These are phyloP conservation scores for Blastobotrys niveus DNA, from an alignment of 1,139 yeast genomes.

Conservation along the genomic window DNA sequence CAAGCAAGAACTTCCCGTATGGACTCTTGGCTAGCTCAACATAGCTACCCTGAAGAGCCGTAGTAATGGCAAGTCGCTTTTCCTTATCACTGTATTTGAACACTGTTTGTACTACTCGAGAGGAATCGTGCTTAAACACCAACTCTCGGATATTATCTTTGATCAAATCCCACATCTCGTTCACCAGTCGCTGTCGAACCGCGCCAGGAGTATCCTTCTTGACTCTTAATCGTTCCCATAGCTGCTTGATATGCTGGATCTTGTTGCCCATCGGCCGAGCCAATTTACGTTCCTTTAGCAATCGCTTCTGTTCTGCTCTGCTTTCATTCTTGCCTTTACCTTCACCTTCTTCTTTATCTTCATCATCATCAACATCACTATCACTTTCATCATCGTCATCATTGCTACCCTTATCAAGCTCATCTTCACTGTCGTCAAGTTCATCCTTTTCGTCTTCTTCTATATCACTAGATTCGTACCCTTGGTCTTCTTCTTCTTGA, in stretches of 20 bases:
- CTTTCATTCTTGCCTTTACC: conserved; percentile 42
- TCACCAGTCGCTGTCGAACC: conserved; percentile 70
- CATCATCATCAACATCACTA: conserved; percentile 28
- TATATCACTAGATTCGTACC: conserved; percentile 3
- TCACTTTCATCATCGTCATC: conserved; percentile 30
- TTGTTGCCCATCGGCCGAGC: conserved; percentile 80
- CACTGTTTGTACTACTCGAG: conserved; percentile 91
- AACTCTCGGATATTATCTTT: conserved; percentile 74
- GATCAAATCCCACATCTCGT: conserved; percentile 80
- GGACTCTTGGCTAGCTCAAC: conserved; percentile 85
- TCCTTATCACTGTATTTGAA: conserved; percentile 79
- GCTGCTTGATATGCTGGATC: conserved; percentile 74
- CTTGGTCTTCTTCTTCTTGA: conserved; percentile 2
- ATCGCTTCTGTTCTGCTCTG: conserved; percentile 77
- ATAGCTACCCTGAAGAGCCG: conserved; percentile 66
- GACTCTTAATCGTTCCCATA: conserved; percentile 91
- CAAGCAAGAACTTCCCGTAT: conserved; percentile 86
- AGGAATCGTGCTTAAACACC: conserved; percentile 93
- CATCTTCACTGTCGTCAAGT: conserved; percentile 27
- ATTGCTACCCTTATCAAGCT: conserved; percentile 23
- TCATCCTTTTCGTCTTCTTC: conserved; percentile 12
- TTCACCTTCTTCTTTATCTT: conserved; percentile 30
- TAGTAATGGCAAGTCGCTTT: conserved; percentile 67
- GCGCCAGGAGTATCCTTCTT: conserved; percentile 74
- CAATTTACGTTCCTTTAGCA: conserved; percentile 75